phyloP scores from a whole-genome alignment of 2,329 filamentous ascomycete genomes.

The Pseudogymnoascus sp. region DNA sequence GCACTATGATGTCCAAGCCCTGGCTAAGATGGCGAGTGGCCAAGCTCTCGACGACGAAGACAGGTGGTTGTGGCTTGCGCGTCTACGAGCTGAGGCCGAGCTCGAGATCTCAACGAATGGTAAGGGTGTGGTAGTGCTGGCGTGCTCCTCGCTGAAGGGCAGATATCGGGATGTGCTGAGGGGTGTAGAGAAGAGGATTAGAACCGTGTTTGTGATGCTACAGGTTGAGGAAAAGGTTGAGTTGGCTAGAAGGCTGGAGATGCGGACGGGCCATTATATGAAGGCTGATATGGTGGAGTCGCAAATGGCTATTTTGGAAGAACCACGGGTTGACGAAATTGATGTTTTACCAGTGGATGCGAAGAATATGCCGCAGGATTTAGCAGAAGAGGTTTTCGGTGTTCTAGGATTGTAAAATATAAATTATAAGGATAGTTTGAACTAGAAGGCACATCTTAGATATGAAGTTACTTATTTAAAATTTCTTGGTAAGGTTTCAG shows the following conservation, averaged over 20 bases:
- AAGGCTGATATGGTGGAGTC: conserved; percentile 30
- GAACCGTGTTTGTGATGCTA: conserved; percentile 31
- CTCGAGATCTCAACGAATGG: conserved; percentile 25
- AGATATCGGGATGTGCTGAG: conserved; percentile 31
- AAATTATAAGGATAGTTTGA: neutral
- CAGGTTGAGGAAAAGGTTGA: conserved; percentile 26
- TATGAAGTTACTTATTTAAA: neutral
- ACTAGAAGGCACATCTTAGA: neutral
- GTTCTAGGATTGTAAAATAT: neutral
- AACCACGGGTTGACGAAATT: conserved; percentile 24
- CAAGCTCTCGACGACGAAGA: conserved; percentile 30
- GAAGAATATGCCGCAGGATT: neutral
- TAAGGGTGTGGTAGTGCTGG: conserved; percentile 28
- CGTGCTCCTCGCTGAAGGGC: conserved; percentile 34
- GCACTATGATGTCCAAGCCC: conserved; percentile 29
- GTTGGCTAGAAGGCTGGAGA: conserved; percentile 25
- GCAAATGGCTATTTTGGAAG: conserved; percentile 30
- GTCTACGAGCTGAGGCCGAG: conserved; percentile 21
- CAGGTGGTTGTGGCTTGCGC: conserved; percentile 27
- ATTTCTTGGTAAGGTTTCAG: neutral
- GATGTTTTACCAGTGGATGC: conserved; percentile 31
- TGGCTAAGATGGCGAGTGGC: conserved; percentile 28
- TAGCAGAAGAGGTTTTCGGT: conserved; percentile 11
- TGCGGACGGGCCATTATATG: conserved; percentile 33
- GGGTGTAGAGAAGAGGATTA: conserved; percentile 17